A percentile compares a stretch with the other conserved stretches of the same genome.
Evolutionary conservation across 2,329 filamentous ascomycete species (phyloP).

Genomic region (Dothideomycetidae sp.): DNA sequence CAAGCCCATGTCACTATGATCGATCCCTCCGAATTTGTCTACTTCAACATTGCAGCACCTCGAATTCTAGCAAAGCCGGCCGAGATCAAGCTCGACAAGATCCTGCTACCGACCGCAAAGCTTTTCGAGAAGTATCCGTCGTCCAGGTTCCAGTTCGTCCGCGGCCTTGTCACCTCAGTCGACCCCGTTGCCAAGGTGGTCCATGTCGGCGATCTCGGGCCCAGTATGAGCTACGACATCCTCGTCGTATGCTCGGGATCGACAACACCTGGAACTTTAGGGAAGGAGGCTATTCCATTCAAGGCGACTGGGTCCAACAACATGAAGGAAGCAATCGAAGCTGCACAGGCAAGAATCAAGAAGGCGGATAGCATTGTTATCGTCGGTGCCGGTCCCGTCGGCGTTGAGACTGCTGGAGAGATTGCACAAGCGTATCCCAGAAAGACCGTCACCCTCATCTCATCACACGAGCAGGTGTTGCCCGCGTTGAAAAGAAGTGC

Average conservation of each 20-base stretch:
- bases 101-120: constrained; percentile 24
- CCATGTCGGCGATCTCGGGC: constrained; percentile 20
- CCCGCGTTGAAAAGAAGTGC: no score
- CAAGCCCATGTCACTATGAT: constrained; percentile 5
- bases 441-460: no score
- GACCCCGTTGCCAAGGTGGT: constrained; percentile 28
- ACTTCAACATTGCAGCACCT: constrained; percentile 8
- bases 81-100: constrained; percentile 5
- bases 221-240: constrained; percentile 31
- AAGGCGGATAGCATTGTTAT: no score
- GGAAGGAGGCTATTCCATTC: constrained; percentile 9
- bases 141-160: constrained; percentile 35
- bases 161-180: constrained; percentile 32
- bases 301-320: constrained; percentile 8
- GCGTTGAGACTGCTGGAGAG: constrained; percentile 5
- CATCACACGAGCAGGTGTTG: no score
- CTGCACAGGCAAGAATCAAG: constrained; percentile 1
- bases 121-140: constrained; percentile 32
- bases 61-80: constrained; percentile 8
- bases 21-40: constrained; percentile 8
- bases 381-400: no score
- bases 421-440: no score
- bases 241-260: constrained; percentile 39
- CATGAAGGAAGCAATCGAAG: constrained; percentile 3
- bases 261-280: constrained; percentile 19